A percentile compares a stretch with the other conserved stretches of the same genome.
These are phyloP conservation scores for Saksenaea oblongispora DNA, from an alignment of 371 early-diverging fungal genomes.

Conservation along the genomic window DNA sequence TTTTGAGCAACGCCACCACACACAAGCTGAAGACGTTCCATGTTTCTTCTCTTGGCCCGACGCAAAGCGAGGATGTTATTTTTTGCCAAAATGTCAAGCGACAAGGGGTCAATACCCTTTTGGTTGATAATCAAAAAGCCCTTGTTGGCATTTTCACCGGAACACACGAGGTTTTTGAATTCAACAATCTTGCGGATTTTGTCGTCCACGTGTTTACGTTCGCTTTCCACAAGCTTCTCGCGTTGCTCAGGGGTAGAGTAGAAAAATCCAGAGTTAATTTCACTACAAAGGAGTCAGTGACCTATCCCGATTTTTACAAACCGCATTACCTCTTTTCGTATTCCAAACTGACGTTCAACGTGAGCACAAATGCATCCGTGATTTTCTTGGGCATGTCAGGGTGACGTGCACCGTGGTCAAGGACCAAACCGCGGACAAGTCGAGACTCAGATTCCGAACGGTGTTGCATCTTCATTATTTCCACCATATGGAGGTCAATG, in stretches of 20 bases:
- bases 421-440: slow-evolving; percentile 96
- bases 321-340: slow-evolving; percentile 91
- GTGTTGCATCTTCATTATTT: slow-evolving; percentile 99
- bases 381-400: slow-evolving; percentile 99
- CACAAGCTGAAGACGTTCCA: slow-evolving; percentile 98
- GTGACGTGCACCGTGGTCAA: slow-evolving; percentile 99
- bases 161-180: slow-evolving; percentile 93
- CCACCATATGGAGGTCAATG: slow-evolving; percentile 99
- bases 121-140: slow-evolving; percentile 98
- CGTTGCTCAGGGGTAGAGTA: slow-evolving; percentile 98
- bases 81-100: slow-evolving; percentile 97
- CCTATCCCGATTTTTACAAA: background rate
- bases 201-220: slow-evolving; percentile 96
- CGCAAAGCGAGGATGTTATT: slow-evolving; percentile 97
- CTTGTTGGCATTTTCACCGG: slow-evolving; percentile 73
- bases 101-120: slow-evolving; percentile 99
- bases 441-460: slow-evolving; percentile 94
- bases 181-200: slow-evolving; percentile 95
- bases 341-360: slow-evolving; percentile 98
- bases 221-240: slow-evolving; percentile 97
- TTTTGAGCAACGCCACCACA: slow-evolving; percentile 99
- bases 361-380: slow-evolving; percentile 91
- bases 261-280: slow-evolving; percentile 99
- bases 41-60: slow-evolving; percentile 99
- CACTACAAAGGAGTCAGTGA: slow-evolving; percentile 53